Conservation (phyloP, 2,329 filamentous ascomycete genomes). For the Arthrobotrys megalospora region DNA sequence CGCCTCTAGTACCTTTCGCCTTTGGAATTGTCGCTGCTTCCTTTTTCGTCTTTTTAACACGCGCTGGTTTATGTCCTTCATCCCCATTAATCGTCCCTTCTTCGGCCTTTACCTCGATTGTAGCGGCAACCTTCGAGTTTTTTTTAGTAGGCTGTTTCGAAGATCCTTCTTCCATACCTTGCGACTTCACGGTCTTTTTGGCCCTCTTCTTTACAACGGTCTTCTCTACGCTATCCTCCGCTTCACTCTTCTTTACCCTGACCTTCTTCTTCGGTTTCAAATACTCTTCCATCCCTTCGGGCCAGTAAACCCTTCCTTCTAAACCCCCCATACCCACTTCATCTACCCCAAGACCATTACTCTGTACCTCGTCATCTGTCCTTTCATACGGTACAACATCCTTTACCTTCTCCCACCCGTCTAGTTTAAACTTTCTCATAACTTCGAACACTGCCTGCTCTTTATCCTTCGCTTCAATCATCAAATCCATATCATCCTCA, state of each 20-base stretch:
- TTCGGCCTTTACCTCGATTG: neutral
- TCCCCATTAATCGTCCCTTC: neutral
- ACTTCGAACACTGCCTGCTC: slow-evolving; percentile 96
- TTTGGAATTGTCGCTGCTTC: neutral
- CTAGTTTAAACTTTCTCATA: slow-evolving; percentile 88
- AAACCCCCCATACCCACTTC: slow-evolving; percentile 90
- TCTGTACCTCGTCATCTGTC: slow-evolving; percentile 75
- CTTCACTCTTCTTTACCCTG: slow-evolving; percentile 72
- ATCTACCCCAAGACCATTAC: slow-evolving; percentile 68
- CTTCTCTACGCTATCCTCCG: slow-evolving; percentile 64
- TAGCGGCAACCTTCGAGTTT: neutral
- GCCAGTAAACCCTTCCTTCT: slow-evolving; percentile 89
- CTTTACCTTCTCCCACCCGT: slow-evolving; percentile 76
- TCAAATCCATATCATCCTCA: slow-evolving; percentile 87
- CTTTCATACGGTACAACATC: slow-evolving; percentile 80
- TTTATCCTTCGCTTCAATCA: slow-evolving; percentile 99
- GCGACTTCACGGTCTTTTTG: slow-evolving; percentile 3
- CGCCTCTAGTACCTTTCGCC: neutral
- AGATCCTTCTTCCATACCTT: neutral
- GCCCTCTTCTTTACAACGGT: neutral
- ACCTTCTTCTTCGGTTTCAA: slow-evolving; percentile 83
- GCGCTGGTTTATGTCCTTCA: neutral
- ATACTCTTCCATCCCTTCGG: slow-evolving; percentile 90
- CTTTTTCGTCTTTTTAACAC: neutral
- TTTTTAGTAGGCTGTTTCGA: neutral